Evolutionary conservation across 2,329 filamentous ascomycete species (phyloP), one percentile per base, ranked within the genome.

Genomic region (Alternaria alternata): DNA sequence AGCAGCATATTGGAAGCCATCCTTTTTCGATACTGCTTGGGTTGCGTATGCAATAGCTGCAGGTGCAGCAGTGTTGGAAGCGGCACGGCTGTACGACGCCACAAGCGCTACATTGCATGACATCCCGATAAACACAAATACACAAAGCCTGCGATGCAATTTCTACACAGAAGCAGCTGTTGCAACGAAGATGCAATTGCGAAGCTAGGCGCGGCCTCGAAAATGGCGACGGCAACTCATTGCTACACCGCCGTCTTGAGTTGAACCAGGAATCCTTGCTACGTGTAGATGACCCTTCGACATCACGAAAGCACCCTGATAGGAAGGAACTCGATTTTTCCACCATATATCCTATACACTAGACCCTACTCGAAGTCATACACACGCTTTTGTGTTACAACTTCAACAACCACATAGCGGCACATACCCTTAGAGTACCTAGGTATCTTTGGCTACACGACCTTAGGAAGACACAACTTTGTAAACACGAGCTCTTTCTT

Each of bases 21-120:
- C 28, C 4, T 6, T 34, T 3, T 34, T 3, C 3, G 44, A 34
- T 3, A 48, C 16, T 51, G 20, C 3, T 8, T 5, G 26, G 20
- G 20, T 20, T 51, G 48, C 32, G 34, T 16, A 28, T 39, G 32
- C 48, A 26, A 32, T 30, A 24, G 26, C 26, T 28, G 14, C 43
- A 46, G 30, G 28, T 9, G 43, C 43, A 48, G 44, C 44, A 48
- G 30, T 48, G 44, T 48, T 48, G 44, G 28, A 48, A 47, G 44
- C 38, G 38, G 38, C 38, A 47, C 28, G 26, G 44, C 44, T 47
- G 44, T 20, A 20, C 44, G 44, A 47, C 44, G 44, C 44, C 18
- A 3, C 26, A 47, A 34, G 44, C 44, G 44, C 44, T 28, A 32
- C 28, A 32, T 32, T 20, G 28, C 44, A 32, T 47, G 44, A 34